phyloP scores from a whole-genome alignment of 371 early-diverging fungal species.

The Syncephalastrum sp. region DNA sequence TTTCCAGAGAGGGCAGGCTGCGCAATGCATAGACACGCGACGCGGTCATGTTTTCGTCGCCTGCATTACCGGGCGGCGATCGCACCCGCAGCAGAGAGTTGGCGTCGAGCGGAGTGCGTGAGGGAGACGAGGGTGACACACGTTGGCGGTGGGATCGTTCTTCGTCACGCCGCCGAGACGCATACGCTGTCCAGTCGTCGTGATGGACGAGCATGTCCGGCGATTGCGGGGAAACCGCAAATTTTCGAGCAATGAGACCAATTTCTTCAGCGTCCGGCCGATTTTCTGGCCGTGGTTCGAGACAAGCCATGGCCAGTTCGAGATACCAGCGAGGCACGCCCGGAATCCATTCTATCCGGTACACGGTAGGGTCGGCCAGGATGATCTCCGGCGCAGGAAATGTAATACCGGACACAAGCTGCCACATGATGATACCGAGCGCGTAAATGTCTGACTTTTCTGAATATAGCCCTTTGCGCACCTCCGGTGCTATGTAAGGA shows the following conservation, averaged over 20 bases:
- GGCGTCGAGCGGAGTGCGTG: background rate
- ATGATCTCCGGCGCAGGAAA: conserved; percentile 31
- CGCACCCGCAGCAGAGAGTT: background rate
- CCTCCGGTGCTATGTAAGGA: conserved; percentile 60
- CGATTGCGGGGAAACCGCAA: conserved; percentile 14
- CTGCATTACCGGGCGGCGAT: background rate
- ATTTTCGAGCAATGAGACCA: conserved; percentile 24
- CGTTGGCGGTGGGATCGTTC: conserved; percentile 13
- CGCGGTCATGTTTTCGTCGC: conserved; percentile 11
- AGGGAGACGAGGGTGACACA: conserved; percentile 1
- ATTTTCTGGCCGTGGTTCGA: conserved; percentile 31
- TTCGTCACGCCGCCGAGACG: conserved; percentile 9
- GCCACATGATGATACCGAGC: conserved; percentile 55
- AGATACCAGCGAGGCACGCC: conserved; percentile 33
- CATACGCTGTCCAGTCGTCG: conserved; percentile 19
- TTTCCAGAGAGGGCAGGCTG: conserved; percentile 15
- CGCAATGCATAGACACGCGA: conserved; percentile 22
- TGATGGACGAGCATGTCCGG: conserved; percentile 15
- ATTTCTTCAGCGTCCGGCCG: conserved; percentile 33
- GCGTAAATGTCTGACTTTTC: conserved; percentile 52
- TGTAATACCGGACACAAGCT: conserved; percentile 41
- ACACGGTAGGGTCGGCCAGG: conserved; percentile 18
- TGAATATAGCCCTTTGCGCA: conserved; percentile 38
- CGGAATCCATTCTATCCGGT: conserved; percentile 29
- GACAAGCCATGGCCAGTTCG: conserved; percentile 30